Conservation (phyloP, 1,284 basidiomycete species). For the Apiotrichum porosum region DNA sequence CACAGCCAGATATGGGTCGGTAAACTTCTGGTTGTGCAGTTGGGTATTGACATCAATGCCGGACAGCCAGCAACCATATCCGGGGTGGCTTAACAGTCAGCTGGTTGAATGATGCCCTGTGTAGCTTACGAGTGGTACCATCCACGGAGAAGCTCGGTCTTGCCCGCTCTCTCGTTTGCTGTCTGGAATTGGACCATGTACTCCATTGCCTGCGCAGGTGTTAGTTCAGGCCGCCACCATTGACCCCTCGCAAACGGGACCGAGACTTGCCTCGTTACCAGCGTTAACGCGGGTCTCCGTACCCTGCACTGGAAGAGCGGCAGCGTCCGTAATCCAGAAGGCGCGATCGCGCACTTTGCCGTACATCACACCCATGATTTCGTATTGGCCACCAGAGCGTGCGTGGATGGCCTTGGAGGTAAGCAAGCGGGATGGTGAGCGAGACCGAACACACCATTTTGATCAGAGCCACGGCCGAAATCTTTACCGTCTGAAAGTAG, state of each 20-base stretch:
- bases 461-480: constrained; percentile 90
- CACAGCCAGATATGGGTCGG: constrained; percentile 95
- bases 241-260: neutral
- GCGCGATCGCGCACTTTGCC: constrained; percentile 84
- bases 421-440: neutral
- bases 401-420: constrained; percentile 83
- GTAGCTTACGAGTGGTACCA: constrained; percentile 81
- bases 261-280: constrained; percentile 61
- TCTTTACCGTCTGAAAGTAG: constrained; percentile 90
- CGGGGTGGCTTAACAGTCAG: constrained; percentile 61
- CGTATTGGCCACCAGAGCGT: constrained; percentile 91
- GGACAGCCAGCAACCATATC: constrained; percentile 95
- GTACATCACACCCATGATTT: constrained; percentile 99
- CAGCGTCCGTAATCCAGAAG: constrained; percentile 91
- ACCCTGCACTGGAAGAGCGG: constrained; percentile 95
- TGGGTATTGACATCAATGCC: constrained; percentile 97
- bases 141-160: constrained; percentile 85
- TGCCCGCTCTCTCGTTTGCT: constrained; percentile 69
- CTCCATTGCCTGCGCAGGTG: constrained; percentile 64
- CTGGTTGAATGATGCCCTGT: neutral
- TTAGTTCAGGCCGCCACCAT: neutral
- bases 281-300: constrained; percentile 98
- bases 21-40: constrained; percentile 86
- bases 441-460: constrained; percentile 76
- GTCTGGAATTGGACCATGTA: constrained; percentile 95